phyloP scores from a whole-genome alignment of 352 stramenopile species.

The Phytophthora sojae region DNA sequence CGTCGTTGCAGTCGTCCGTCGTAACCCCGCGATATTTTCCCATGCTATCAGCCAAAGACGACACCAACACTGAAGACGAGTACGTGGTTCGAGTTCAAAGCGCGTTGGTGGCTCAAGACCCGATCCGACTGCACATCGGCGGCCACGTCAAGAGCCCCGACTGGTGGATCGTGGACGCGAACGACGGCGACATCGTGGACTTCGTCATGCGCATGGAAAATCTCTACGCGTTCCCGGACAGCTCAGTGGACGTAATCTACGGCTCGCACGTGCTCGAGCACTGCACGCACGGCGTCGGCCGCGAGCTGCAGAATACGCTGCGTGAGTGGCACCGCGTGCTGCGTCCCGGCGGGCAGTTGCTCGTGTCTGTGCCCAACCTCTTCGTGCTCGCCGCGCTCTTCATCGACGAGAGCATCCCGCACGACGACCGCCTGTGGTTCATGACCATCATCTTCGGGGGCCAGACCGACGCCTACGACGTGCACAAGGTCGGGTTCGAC shows the following conservation, averaged over 20 bases:
- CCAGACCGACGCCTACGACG: slow-evolving; percentile 71
- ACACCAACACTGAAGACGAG: slow-evolving; percentile 44
- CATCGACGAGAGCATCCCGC: slow-evolving; percentile 53
- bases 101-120: slow-evolving; percentile 34
- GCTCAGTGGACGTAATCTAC: slow-evolving; percentile 71
- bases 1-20: slow-evolving; percentile 21
- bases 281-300: slow-evolving; percentile 59
- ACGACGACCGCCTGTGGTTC: slow-evolving; percentile 65
- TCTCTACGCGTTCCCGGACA: slow-evolving; percentile 67
- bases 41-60: slow-evolving; percentile 44
- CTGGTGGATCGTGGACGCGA: slow-evolving; percentile 81
- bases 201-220: slow-evolving; percentile 75
- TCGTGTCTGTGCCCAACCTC: slow-evolving; percentile 77
- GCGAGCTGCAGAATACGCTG: slow-evolving; percentile 59
- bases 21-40: slow-evolving; percentile 42
- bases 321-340: slow-evolving; percentile 80
- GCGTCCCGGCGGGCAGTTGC: slow-evolving; percentile 56
- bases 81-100: slow-evolving; percentile 47
- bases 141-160: slow-evolving; percentile 46
- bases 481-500: slow-evolving; percentile 85
- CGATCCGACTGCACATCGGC: slow-evolving; percentile 73
- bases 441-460: slow-evolving; percentile 83
- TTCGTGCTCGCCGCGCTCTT: slow-evolving; percentile 67
- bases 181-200: slow-evolving; percentile 59
- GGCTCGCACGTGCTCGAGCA: slow-evolving; percentile 84